These are phyloP conservation scores for Coelastrella sp. DNA, from an alignment of 139 green algal species.

Conservation along the genomic window DNA sequence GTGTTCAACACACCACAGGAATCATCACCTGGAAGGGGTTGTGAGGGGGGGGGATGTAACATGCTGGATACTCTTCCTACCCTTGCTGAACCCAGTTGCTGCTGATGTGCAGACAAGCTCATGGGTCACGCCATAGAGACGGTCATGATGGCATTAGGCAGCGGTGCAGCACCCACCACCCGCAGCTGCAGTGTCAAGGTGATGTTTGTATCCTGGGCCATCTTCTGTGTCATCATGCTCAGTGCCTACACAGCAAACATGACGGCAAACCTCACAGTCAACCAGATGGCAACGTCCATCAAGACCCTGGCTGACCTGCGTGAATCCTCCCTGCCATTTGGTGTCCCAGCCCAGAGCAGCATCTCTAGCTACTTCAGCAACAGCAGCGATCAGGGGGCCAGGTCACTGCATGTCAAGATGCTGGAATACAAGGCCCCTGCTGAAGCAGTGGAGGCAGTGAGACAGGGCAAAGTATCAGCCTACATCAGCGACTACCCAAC, in stretches of 20 bases:
- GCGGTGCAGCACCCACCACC: background rate
- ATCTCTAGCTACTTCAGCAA: slow-evolving; percentile 37
- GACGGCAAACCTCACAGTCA: slow-evolving; percentile 41
- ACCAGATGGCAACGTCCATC: background rate
- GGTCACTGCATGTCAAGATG: background rate
- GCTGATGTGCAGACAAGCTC: slow-evolving; percentile 11
- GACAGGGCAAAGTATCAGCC: background rate
- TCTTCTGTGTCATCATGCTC: slow-evolving; percentile 50
- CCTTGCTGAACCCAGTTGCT: background rate
- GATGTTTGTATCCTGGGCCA: slow-evolving; percentile 27
- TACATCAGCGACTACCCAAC: slow-evolving; percentile 35
- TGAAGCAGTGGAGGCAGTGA: background rate
- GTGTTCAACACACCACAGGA: too few species aligned
- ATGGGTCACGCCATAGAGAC: slow-evolving; percentile 32
- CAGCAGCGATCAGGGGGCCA: background rate
- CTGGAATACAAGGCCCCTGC: background rate
- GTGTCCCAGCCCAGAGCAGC: slow-evolving; percentile 41
- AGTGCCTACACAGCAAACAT: slow-evolving; percentile 50
- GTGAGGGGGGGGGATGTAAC: background rate
- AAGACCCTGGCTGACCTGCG: background rate
- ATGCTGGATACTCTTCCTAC: background rate
- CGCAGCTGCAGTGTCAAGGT: slow-evolving; percentile 33
- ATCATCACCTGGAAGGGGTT: too few species aligned
- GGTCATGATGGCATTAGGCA: slow-evolving; percentile 15
- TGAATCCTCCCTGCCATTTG: background rate